These are phyloP conservation scores for Tulasnella calospora DNA, from an alignment of 768 basidiomycete genomes.

Conservation along the genomic window DNA sequence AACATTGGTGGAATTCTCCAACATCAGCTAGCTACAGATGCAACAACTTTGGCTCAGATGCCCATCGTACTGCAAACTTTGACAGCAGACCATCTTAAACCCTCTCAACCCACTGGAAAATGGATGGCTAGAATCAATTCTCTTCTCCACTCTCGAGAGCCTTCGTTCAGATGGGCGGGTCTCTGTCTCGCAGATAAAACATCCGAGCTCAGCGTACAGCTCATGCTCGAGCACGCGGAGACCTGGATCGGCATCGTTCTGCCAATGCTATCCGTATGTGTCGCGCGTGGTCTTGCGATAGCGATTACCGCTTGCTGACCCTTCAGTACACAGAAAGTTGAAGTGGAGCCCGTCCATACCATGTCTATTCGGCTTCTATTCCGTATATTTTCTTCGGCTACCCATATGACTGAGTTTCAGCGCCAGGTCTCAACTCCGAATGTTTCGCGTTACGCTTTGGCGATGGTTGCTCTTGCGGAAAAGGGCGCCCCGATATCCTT, in stretches of 20 bases:
- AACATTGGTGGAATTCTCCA: conserved; percentile 55
- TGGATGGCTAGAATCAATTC: conserved; percentile 72
- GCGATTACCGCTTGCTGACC: neutral
- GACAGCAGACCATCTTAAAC: conserved; percentile 47
- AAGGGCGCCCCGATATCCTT: conserved; percentile 42
- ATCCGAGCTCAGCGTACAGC: conserved; percentile 49
- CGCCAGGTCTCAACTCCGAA: conserved; percentile 69
- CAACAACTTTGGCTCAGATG: conserved; percentile 53
- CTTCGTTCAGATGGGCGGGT: conserved; percentile 76
- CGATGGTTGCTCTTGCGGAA: conserved; percentile 55
- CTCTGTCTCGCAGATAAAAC: conserved; percentile 68
- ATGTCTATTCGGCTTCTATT: conserved; percentile 61
- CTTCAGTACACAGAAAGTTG: conserved; percentile 56
- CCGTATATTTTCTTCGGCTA: conserved; percentile 55
- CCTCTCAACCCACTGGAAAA: conserved; percentile 65
- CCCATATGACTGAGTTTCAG: conserved; percentile 70
- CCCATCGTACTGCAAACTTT: conserved; percentile 57
- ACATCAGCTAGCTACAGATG: conserved; percentile 65
- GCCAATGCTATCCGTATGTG: conserved; percentile 65
- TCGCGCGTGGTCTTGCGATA: conserved; percentile 30
- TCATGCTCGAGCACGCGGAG: conserved; percentile 67
- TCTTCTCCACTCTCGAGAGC: conserved; percentile 69
- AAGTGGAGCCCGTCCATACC: conserved; percentile 55
- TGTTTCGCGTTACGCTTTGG: conserved; percentile 62
- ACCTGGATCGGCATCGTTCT: conserved; percentile 64